These are phyloP conservation scores for Aspergillus heteromorphus DNA, from an alignment of 495 filamentous ascomycete species.

Conservation along the genomic window DNA sequence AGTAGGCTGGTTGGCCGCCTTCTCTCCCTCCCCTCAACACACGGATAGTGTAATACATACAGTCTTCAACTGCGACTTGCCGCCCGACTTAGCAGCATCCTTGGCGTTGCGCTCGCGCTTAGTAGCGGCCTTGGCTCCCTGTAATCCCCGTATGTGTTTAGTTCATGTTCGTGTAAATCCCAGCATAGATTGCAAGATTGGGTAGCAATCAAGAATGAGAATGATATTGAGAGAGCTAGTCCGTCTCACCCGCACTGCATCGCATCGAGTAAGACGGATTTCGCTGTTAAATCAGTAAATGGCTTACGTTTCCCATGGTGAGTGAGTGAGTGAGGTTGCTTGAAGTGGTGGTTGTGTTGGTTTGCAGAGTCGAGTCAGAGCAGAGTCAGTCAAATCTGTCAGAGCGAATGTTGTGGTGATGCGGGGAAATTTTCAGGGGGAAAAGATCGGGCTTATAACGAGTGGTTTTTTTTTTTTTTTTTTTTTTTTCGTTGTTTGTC, in stretches of 20 bases:
- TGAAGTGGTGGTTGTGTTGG: neutral
- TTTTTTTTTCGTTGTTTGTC: no score
- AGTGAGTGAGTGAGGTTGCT: no score
- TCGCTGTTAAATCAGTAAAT: neutral
- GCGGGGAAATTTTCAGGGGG: no score
- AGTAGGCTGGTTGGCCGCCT: no score
- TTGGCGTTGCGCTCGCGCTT: constrained; percentile 17
- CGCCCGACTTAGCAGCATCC: constrained; percentile 8
- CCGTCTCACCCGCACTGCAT: neutral
- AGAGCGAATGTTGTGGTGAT: no score
- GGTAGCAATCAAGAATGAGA: neutral
- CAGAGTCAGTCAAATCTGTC: no score
- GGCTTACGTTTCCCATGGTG: constrained; percentile 9
- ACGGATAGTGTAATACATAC: no score
- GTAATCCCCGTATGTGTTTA: constrained; percentile 1
- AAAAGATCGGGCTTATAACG: no score
- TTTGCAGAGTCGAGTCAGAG: no score
- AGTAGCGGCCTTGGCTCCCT: constrained; percentile 18
- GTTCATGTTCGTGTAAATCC: no score
- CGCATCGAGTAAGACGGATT: neutral
- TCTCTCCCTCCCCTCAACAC: no score
- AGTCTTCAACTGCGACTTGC: constrained; percentile 13
- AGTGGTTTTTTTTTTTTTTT: no score
- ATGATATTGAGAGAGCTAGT: neutral
- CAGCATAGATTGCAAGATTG: neutral